Percentiles rank a stretch among this genome's conserved stretches.
These are phyloP conservation scores for Penicillium italicum DNA, from an alignment of 2,329 filamentous ascomycete species.

Conservation along the genomic window DNA sequence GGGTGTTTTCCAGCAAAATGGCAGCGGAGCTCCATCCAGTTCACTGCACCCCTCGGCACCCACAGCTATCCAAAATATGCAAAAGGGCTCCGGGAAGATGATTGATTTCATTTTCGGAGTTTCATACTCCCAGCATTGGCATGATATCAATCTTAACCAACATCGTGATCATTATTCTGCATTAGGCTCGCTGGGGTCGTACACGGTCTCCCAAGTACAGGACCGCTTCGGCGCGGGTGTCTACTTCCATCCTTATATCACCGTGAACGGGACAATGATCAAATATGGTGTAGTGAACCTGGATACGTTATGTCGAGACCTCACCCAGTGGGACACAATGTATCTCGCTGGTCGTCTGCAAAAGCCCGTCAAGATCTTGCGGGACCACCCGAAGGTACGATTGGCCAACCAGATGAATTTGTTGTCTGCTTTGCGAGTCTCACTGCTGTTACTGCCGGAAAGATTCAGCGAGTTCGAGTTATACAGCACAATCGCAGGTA, in stretches of 20 bases:
- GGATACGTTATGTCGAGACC: conserved; percentile 79
- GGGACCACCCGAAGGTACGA: conserved; percentile 86
- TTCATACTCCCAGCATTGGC: conserved; percentile 92
- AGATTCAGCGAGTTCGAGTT: conserved; percentile 82
- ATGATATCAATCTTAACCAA: conserved; percentile 83
- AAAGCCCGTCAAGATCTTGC: conserved; percentile 95
- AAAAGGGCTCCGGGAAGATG: conserved; percentile 88
- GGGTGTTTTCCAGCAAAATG: conserved; percentile 83
- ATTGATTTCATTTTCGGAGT: conserved; percentile 99
- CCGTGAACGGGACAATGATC: conserved; percentile 89
- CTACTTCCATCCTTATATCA: conserved; percentile 96
- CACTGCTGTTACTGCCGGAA: conserved; percentile 78
- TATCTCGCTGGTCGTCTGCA: conserved; percentile 96
- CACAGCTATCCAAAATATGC: conserved; percentile 74
- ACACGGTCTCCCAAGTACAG: conserved; percentile 77
- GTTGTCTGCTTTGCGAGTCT: conserved; percentile 83
- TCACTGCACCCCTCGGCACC: conserved; percentile 74
- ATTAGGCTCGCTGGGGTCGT: conserved; percentile 78
- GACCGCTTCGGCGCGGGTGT: conserved; percentile 87
- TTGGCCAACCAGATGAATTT: conserved; percentile 96
- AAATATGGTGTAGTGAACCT: conserved; percentile 98
- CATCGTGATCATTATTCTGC: conserved; percentile 91
- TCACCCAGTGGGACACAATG: conserved; percentile 87
- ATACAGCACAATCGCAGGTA: conserved; percentile 84
- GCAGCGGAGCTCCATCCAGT: conserved; percentile 39